Percentiles rank a stretch among this genome's conserved stretches.
Conservation (phyloP, 1,284 basidiomycete genomes). For the Phaffia rhodozyma region DNA sequence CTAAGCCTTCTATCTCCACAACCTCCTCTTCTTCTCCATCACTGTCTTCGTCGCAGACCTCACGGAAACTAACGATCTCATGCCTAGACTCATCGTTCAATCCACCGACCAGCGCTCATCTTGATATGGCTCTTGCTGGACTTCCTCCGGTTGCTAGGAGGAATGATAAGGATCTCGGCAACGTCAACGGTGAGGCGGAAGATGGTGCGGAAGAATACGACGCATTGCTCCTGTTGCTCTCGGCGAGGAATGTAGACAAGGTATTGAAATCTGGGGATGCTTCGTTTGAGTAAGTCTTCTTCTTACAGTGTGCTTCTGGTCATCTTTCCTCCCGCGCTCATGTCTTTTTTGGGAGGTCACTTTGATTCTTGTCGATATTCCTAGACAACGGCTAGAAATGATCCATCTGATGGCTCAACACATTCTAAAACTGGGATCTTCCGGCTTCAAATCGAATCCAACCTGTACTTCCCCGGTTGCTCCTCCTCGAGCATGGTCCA, state of each 20-base stretch:
- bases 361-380: not conserved
- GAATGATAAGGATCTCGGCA: not conserved
- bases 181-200: not conserved
- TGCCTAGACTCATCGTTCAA: constrained; percentile 91
- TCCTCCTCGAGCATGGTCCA: constrained; percentile 27
- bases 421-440: constrained; percentile 25
- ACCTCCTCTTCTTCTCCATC: not conserved
- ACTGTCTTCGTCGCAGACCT: not conserved
- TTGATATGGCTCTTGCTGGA: constrained; percentile 52
- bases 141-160: constrained; percentile 30
- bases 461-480: not conserved
- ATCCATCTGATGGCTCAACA: constrained; percentile 55
- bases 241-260: constrained; percentile 85
- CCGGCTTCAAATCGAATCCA: too few species aligned
- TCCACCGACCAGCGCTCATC: constrained; percentile 79
- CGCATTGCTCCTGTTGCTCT: constrained; percentile 68
- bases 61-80: constrained; percentile 30
- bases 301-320: not conserved
- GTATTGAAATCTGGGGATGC: constrained; percentile 55
- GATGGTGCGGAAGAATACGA: constrained; percentile 43
- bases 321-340: not conserved
- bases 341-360: not conserved
- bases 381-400: constrained; percentile 62
- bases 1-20: too few species aligned
- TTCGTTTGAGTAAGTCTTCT: constrained; percentile 37